Evolutionary conservation across 306 rosid genomes (phyloP), one percentile per base, ranked within the genome.

Genomic region (Dalbergia oliveri): DNA sequence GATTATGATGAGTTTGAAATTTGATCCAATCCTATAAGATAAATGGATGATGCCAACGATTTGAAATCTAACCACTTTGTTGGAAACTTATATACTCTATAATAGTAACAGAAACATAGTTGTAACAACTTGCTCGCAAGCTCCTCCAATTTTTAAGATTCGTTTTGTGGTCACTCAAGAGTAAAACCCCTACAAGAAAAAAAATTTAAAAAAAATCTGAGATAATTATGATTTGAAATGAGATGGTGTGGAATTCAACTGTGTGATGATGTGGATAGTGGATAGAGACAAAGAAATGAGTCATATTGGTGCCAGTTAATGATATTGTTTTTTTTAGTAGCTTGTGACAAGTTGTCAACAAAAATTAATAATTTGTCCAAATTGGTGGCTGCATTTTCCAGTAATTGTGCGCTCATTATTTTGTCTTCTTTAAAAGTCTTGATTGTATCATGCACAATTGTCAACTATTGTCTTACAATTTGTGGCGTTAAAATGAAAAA

Each of bases 321-420:
- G 6, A n/a, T 15, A 54, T n/a, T 54, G n/a, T 54, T 54, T n/a
- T n/a, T n/a, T 5, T 11, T 5, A 44, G 2, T 41, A 50, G 15
- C 69, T 16, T 53, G 7, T 41, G 76, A 39, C 69, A 57, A 47
- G 15, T 15, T 81, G 80, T 66, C 43, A 57, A 65, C 16, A 21
- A 41, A 54, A 72, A 15, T 2, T 13, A 15, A 8, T 4, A 5
- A 2, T 35, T 66, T 66, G 31, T 81, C 76, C 23, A 81, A 67
- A 44, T 1, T 1, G 50, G 37, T 43, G 47, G 74, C 75, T 53
- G 10, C 2, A 0, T 11, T 44, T 6, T 33, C 15, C 75, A 73
- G 57, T 11, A 50, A 37, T 14, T 18, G 19, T 53, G 15, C 39
- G 54, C 12, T 7, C 6, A 50, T 72, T 18, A 16, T 79, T 13